Evolutionary conservation across 202 grass and related monocot species (phyloP), one percentile per base, ranked within the genome.

Genomic region (Zoysia matrella): DNA sequence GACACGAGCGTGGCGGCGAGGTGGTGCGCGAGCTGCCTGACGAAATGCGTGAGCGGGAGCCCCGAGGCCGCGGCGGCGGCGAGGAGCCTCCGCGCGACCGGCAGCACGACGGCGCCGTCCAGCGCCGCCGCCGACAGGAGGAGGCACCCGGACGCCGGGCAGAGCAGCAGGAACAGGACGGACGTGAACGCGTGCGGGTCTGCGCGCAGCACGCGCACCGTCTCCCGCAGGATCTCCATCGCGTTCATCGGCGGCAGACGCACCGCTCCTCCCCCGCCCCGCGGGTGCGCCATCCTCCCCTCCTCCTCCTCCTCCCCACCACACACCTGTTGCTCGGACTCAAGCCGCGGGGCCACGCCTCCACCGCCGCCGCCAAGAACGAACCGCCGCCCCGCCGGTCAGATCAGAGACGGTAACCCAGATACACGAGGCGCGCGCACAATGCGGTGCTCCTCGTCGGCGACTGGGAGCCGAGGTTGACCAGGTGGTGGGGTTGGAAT

Each of bases 181-280:
- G 86, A 81, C 52, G 86, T 91, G 86, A 97, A 97, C 45, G 84
- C 74, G 78, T 91, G 80, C 44, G 94, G 92, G 73, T 97, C 92
- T 3, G 83, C 82, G 8, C 94, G 94, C 77, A 97, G 94, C 85
- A 97, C 87, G 42, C 94, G 86, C 65, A 92, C 88, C 40, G 94
- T 91, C 86, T 97, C 92, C 53, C 88, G 83, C 74, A 97, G 87
- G 81, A 97, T 94, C 86, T 94, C 94, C 46, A 97, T 67, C 9
- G 92, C 90, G 75, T 94, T 94, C 92, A 94, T 92, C 72, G 30
- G 30, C 62, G 86, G 90, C 72, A 92, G 69, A 46, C 76, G 65
- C 71, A 85, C 76, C 11, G 9, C 74, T 2, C 52, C 58, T 4
- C 73, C 72, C 0, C 49, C 74, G 12, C 74, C 80, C 47, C 71